A percentile compares a stretch with the other conserved stretches of the same genome.
These are phyloP conservation scores for Pestalotiopsis sp. DNA, from an alignment of 2,329 filamentous ascomycete genomes.

Conservation along the genomic window DNA sequence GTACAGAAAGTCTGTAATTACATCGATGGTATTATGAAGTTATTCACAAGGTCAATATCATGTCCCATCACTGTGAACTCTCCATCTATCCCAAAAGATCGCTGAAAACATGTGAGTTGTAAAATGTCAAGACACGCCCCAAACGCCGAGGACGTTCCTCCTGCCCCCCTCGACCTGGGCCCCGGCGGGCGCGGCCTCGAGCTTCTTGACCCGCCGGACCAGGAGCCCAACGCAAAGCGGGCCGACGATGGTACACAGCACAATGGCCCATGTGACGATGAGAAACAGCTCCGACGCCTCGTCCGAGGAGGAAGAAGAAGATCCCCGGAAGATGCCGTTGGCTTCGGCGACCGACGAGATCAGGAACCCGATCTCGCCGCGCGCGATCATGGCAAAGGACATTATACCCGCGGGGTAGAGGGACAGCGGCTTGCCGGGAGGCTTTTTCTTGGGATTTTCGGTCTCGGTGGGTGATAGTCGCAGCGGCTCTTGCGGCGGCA, in stretches of 20 bases:
- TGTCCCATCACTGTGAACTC: no score
- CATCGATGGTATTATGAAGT: no score
- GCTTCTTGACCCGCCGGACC: constrained; percentile 42
- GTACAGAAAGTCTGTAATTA: no score
- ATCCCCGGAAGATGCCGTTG: constrained; percentile 41
- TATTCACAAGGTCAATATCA: no score
- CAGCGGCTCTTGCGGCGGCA: neutral
- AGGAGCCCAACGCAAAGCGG: constrained; percentile 51
- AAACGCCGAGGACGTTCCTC: constrained; percentile 29
- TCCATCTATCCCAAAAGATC: neutral
- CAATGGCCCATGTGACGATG: constrained; percentile 58
- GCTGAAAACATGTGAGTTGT: no score
- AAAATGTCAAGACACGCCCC: constrained; percentile 26
- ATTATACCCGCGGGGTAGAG: constrained; percentile 70
- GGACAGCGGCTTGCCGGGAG: constrained; percentile 47
- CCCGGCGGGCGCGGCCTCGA: constrained; percentile 25
- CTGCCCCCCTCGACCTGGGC: constrained; percentile 12
- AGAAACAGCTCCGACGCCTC: constrained; percentile 47
- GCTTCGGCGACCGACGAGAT: constrained; percentile 70
- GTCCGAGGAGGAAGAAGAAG: constrained; percentile 12
- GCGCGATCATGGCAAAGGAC: constrained; percentile 69
- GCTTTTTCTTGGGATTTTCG: neutral
- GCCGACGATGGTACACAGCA: constrained; percentile 56
- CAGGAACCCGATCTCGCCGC: constrained; percentile 81
- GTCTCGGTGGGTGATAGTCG: constrained; percentile 23